A percentile compares a stretch with the other conserved stretches of the same genome.
Evolutionary conservation across 2,329 filamentous ascomycete species (phyloP).

Genomic region (Arthroderma uncinatum): DNA sequence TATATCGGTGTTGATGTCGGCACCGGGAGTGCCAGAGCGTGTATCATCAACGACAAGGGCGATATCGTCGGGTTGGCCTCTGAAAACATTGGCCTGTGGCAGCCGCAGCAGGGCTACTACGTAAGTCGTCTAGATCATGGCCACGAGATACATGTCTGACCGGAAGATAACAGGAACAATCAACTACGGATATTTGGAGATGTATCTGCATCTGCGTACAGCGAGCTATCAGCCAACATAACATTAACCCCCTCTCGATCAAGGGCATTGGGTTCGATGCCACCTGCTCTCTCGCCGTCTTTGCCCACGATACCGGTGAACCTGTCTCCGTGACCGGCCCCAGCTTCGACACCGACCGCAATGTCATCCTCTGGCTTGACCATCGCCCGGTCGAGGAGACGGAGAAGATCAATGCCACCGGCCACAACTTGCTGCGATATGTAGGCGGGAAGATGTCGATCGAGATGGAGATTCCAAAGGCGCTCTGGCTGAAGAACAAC

Average conservation of each 20-base stretch:
- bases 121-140: slow-evolving; percentile 33
- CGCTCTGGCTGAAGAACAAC: slow-evolving; percentile 95
- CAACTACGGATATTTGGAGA: slow-evolving; percentile 90
- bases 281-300: slow-evolving; percentile 93
- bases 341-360: slow-evolving; percentile 78
- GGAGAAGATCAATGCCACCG: slow-evolving; percentile 81
- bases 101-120: slow-evolving; percentile 64
- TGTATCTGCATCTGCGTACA: slow-evolving; percentile 86
- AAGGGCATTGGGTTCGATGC: slow-evolving; percentile 94
- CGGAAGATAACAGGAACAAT: slow-evolving; percentile 63
- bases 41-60: slow-evolving; percentile 83
- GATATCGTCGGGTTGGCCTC: slow-evolving; percentile 68
- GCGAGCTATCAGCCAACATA: slow-evolving; percentile 67
- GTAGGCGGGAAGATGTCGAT: slow-evolving; percentile 98
- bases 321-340: slow-evolving; percentile 84
- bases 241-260: slow-evolving; percentile 62
- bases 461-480: slow-evolving; percentile 99
- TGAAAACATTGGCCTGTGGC: slow-evolving; percentile 69
- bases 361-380: slow-evolving; percentile 95
- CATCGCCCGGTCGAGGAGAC: slow-evolving; percentile 87
- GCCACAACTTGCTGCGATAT: slow-evolving; percentile 86
- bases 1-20: slow-evolving; percentile 90
- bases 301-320: slow-evolving; percentile 77
- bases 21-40: slow-evolving; percentile 87
- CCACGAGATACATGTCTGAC: slow-evolving; percentile 4